Base-by-base conservation (phyloP, 2,329 filamentous ascomycete species). In the Aspergillus neotritici region DNA sequence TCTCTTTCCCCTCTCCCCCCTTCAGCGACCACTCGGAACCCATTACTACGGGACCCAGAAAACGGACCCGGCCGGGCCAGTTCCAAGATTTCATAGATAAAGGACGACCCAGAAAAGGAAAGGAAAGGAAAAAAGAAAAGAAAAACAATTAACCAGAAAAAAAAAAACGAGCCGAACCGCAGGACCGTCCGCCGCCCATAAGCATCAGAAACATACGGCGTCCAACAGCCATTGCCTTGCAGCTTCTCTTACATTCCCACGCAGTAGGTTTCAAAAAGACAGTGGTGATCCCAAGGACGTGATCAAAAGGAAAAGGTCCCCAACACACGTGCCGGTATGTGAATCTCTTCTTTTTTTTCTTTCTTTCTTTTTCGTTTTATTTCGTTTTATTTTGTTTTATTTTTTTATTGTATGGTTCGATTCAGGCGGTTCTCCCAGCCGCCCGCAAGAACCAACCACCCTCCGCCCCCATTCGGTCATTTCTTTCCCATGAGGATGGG, bases 241-340 rank as follows among this genome's bases (percentile, higher is more conserved):
- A 53, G 50, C 41, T 44, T 46, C 46, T 51, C 43, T 48, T 47
- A 48, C 48, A 44, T 49, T 51, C 49, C 43, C 40, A 44, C 46
- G 48, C 52, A 49, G 46, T 48, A 50, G 47, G 44, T 49, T 41
- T 51, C 46, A 44, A 44, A 39, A 38, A 41, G 34, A 47, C 43
- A 47, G 37, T 39, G 36, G 38, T 47, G 44, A 43, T 47, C 31
- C n/a, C n/a, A n/a, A n/a, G n/a, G n/a, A 25, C 3, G 17, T 21
- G 17, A 21, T 21, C 17, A 5, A 21, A 15, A 40, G 35, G 35
- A 40, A 39, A 14, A 32, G 25, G 32, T 37, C 34, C 38, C 35
- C 43, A 40, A 5, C 17, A 51, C 52, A 54, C 52, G 52, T 54
- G 52, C 44, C 34, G 50, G 50, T 54, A 51, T 31, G 50, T 52